A percentile compares a stretch with the other conserved stretches of the same genome.
phyloP scores from a whole-genome alignment of 1,284 basidiomycete genomes.

The Takashimella koratensis region DNA sequence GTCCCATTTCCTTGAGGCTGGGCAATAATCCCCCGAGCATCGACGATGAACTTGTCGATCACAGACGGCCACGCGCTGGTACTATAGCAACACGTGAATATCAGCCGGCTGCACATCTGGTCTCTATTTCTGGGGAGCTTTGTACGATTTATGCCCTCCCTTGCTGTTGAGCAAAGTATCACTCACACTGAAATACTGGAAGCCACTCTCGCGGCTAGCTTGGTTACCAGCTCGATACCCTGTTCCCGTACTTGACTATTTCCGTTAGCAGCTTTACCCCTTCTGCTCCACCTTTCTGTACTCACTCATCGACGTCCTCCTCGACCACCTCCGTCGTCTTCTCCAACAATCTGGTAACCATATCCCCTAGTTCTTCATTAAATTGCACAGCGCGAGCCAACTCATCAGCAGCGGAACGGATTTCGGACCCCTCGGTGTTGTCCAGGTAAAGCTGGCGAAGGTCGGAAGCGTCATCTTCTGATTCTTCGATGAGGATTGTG shows the following conservation, averaged over 20 bases:
- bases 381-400: background rate
- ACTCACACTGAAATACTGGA: too few relatives aligned
- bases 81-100: background rate
- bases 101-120: too few relatives aligned
- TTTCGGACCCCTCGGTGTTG: background rate
- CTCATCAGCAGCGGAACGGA: background rate
- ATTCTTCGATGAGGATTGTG: slow-evolving; percentile 77
- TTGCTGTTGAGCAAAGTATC: too few relatives aligned
- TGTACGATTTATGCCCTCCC: too few relatives aligned
- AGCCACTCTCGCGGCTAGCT: too few relatives aligned
- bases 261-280: too few relatives aligned
- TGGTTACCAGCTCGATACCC: too few relatives aligned
- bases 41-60: background rate
- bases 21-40: background rate
- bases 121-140: too few relatives aligned
- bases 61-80: background rate
- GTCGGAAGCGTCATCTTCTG: slow-evolving; percentile 82
- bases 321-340: background rate
- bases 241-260: too few relatives aligned
- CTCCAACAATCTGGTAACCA: background rate
- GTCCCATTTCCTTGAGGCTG: background rate
- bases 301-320: background rate
- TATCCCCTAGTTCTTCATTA: background rate
- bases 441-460: slow-evolving; percentile 55
- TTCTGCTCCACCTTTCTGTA: too few relatives aligned